Percentiles rank a stretch among this genome's conserved stretches.
Evolutionary conservation across 768 basidiomycete genomes (phyloP).

Genomic region (Chiua virens): DNA sequence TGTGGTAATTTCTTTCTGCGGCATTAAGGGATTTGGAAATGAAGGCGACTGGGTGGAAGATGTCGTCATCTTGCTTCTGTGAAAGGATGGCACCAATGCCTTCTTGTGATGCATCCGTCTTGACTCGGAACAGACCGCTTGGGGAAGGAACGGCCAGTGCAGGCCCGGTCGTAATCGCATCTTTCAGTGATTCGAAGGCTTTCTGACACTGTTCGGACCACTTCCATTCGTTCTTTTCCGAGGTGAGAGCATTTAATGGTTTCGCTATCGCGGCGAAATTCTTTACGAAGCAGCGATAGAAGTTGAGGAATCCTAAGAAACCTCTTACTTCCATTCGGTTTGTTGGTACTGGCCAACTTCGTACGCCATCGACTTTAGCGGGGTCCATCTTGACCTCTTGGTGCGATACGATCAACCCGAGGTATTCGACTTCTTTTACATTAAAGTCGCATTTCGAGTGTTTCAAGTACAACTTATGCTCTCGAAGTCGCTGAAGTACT

Average conservation of each 20-base stretch:
- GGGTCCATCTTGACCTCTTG: not conserved
- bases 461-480: slow-evolving; percentile 1
- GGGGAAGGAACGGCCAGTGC: not conserved
- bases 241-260: no score
- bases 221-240: not conserved
- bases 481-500: not conserved
- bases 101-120: not conserved
- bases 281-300: no score
- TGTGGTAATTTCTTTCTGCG: not conserved
- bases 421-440: not conserved
- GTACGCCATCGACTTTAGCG: not conserved
- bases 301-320: no score
- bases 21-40: not conserved
- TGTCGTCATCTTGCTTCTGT: not conserved
- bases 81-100: not conserved
- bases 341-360: no score
- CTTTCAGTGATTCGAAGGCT: not conserved
- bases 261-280: no score
- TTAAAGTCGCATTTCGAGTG: not conserved
- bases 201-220: not conserved
- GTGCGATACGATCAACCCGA: not conserved
- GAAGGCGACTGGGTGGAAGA: not conserved
- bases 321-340: no score
- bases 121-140: not conserved
- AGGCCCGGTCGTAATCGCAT: not conserved